Evolutionary conservation across 306 rosid species (phyloP), one percentile per base, ranked within the genome.

Genomic region (Ceratonia siliqua): DNA sequence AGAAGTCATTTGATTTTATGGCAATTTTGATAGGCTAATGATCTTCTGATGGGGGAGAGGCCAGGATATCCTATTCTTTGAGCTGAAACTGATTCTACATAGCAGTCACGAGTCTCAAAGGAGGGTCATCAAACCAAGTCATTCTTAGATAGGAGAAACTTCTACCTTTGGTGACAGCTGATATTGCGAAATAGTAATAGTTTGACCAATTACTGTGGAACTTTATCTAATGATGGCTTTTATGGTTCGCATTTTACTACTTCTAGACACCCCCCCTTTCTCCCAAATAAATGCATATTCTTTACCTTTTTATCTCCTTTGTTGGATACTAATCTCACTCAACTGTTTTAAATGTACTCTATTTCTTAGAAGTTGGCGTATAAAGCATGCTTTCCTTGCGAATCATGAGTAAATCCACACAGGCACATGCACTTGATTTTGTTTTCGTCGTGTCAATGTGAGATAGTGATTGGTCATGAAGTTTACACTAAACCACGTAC

Each of bases 391-490:
- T 5, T 55, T 3, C 25, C 52, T 27, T n/a, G 25, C 7, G 13
- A 36, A 43, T 43, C 43, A 11, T 17, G 4, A 27, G 24, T 1
- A 30, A 43, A 38, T 65, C 12, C 12, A 21, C 27, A 5, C 55
- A 24, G 21, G 70, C 12, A 42, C 71, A 25, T 24, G 71, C 54
- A 24, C 3, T 14, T 27, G 39, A 66, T 43, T 24, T n/a, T 42
- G 43, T 14, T n/a, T n/a, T 46, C 43, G 28, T 68, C 64, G 41
- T 57, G 30, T 17, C 43, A 45, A 35, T 8, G 17, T 17, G 28
- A 27, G 72, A 67, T 68, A 13, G 17, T 12, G 68, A 62, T 32
- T 48, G 57, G 30, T 68, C 73, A 32, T 48, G 45, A 18, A 48
- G 43, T 68, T 48, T 10, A 32, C 28, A 30, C 28, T 2, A 48